Evolutionary conservation across 2,329 filamentous ascomycete genomes (phyloP).

Genomic region (Chrysoporthe deuterocubensis): DNA sequence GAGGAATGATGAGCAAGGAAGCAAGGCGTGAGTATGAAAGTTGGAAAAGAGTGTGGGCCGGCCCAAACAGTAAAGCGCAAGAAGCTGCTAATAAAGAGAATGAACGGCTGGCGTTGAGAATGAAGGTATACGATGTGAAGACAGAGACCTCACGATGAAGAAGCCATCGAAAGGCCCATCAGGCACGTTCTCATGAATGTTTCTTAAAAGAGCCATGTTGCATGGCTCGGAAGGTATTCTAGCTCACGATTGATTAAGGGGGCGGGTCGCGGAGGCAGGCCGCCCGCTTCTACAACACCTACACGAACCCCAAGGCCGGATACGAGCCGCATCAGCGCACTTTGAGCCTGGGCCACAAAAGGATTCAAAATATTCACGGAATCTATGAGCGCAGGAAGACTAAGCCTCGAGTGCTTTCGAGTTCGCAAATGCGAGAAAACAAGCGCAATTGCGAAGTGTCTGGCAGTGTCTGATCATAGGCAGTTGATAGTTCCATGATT

Average conservation of each 20-base stretch:
- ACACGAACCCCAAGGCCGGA: not conserved
- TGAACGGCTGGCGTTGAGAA: slow-evolving; percentile 13
- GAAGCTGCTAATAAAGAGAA: not conserved
- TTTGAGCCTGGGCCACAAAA: too few relatives aligned
- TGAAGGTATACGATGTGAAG: not conserved
- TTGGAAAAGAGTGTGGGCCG: slow-evolving; percentile 17
- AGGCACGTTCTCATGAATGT: not conserved
- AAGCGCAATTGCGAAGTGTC: not conserved
- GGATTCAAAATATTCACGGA: too few relatives aligned
- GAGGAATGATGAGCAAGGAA: not conserved
- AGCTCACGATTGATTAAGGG: slow-evolving; percentile 10
- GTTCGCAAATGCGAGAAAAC: not conserved
- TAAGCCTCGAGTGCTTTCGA: not conserved
- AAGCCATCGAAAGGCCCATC: too few relatives aligned
- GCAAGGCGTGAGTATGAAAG: not conserved
- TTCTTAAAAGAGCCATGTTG: not conserved
- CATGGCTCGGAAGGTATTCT: not conserved
- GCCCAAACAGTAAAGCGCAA: slow-evolving; percentile 7
- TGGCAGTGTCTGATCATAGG: not conserved
- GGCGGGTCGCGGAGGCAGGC: not conserved
- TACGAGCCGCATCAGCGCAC: not conserved
- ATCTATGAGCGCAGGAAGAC: not conserved
- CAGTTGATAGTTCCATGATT: not conserved
- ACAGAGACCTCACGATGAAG: not conserved
- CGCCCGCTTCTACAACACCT: not conserved